Evolutionary conservation across 306 rosid species (phyloP).

Genomic region (Canavalia gladiata): DNA sequence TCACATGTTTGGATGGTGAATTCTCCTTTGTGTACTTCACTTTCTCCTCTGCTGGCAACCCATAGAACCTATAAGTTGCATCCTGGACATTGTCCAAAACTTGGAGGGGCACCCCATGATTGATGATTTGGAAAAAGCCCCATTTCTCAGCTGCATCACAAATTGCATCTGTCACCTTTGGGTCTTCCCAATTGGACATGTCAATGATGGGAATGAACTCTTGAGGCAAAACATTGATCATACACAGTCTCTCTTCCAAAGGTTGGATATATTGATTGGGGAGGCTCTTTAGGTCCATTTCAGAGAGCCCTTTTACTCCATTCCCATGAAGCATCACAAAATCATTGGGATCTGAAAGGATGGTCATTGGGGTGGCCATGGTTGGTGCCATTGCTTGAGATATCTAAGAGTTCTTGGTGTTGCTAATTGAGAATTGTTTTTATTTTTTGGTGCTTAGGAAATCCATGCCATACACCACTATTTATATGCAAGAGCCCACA

Average conservation of each 20-base stretch:
- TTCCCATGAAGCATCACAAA: constrained; percentile 60
- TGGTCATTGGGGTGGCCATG: neutral
- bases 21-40: constrained; percentile 53
- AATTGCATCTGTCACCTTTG: constrained; percentile 47
- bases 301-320: constrained; percentile 71
- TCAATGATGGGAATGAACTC: constrained; percentile 67
- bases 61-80: constrained; percentile 67
- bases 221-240: constrained; percentile 13
- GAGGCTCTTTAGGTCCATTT: constrained; percentile 58
- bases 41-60: constrained; percentile 57
- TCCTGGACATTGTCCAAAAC: constrained; percentile 57
- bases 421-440: neutral
- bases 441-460: constrained; percentile 5
- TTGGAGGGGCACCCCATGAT: constrained; percentile 66
- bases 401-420: neutral
- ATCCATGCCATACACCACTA: neutral
- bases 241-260: constrained; percentile 51
- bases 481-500: neutral
- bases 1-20: constrained; percentile 51
- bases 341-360: constrained; percentile 42
- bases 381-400: constrained; percentile 27
- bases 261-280: constrained; percentile 71
- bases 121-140: constrained; percentile 70
- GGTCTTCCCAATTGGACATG: constrained; percentile 57
- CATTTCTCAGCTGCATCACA: constrained; percentile 72